Conservation (phyloP, 495 filamentous ascomycete species). For the Aspergillus incahuasiensis region DNA sequence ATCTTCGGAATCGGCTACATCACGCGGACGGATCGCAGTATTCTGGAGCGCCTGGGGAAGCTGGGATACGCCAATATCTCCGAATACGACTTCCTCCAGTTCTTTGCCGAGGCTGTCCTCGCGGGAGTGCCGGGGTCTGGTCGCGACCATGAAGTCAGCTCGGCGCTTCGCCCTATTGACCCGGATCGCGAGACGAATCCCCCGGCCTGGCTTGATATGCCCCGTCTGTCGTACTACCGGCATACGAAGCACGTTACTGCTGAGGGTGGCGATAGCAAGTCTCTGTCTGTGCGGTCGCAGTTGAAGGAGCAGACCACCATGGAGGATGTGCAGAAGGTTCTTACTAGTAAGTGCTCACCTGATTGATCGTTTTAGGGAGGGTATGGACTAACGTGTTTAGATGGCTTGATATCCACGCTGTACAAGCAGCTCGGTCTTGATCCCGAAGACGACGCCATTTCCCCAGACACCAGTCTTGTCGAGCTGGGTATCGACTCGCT, state of each 20-base stretch:
- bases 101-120: slow-evolving; percentile 7
- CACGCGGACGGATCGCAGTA: not conserved
- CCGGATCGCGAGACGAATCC: slow-evolving; percentile 1
- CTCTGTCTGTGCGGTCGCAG: too few relatives aligned
- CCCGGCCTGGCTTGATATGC: not conserved
- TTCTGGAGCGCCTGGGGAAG: not conserved
- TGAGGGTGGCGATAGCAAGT: too few relatives aligned
- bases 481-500: slow-evolving; percentile 39
- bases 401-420: not conserved
- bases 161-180: too few relatives aligned
- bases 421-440: slow-evolving; percentile 2
- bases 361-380: too few relatives aligned
- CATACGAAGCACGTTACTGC: too few relatives aligned
- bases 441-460: not conserved
- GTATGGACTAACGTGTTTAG: not conserved
- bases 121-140: not conserved
- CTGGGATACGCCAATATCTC: not conserved
- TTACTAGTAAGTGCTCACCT: too few relatives aligned
- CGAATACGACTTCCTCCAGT: slow-evolving; percentile 5
- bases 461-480: slow-evolving; percentile 3
- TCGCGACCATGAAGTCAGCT: not conserved
- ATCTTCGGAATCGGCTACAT: slow-evolving; percentile 47
- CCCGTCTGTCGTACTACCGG: too few relatives aligned
- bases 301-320: too few relatives aligned
- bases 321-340: too few relatives aligned